Evolutionary conservation across 257 asterid species (phyloP).

Genomic region (Thymus mandschuricus): DNA sequence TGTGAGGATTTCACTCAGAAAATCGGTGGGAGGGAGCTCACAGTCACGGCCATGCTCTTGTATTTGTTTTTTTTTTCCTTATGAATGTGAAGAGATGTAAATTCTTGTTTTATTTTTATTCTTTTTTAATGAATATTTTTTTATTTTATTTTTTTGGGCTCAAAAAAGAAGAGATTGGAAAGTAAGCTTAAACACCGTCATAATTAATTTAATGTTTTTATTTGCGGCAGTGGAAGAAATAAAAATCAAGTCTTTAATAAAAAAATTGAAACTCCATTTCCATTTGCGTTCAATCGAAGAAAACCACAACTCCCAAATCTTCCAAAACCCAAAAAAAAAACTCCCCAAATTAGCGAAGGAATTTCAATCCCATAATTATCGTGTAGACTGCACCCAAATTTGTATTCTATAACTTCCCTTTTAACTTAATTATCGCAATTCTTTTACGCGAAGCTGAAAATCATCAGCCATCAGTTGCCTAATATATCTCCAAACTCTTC

Average conservation of each 20-base stretch:
- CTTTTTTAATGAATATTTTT: background rate
- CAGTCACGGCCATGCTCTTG: background rate
- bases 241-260: background rate
- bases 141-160: too few species aligned
- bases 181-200: background rate
- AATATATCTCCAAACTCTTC: conserved; percentile 41
- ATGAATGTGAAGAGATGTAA: background rate
- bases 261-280: background rate
- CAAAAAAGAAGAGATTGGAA: too few species aligned
- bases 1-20: conserved; percentile 2
- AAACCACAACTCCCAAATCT: conserved; percentile 24
- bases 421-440: conserved; percentile 41
- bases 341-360: conserved; percentile 31
- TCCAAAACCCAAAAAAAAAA: background rate
- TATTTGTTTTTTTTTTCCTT: background rate
- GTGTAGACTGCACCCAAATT: conserved; percentile 32
- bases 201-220: background rate
- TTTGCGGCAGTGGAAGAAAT: background rate
- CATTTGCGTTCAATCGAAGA: conserved; percentile 7
- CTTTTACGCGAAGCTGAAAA: conserved; percentile 43
- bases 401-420: conserved; percentile 26
- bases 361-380: conserved; percentile 27
- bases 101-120: background rate
- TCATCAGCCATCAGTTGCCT: conserved; percentile 35
- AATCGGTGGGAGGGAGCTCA: background rate